Evolutionary conservation across 306 rosid genomes (phyloP).

Genomic region (Acmispon strigosus): DNA sequence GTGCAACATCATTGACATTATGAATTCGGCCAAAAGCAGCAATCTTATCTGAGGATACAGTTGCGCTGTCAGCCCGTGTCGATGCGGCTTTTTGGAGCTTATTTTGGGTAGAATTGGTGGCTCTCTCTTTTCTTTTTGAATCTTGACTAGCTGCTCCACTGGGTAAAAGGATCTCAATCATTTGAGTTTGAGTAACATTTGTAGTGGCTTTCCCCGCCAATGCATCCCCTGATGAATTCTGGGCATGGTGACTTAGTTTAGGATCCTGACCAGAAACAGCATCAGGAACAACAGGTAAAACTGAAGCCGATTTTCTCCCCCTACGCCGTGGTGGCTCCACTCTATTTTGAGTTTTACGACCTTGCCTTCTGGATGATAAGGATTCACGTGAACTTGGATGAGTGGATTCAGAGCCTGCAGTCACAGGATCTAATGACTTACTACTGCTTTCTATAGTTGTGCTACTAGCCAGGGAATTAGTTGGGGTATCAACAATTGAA

Average conservation of each 20-base stretch:
- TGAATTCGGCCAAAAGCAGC: slow-evolving; percentile 61
- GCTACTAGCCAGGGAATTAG: slow-evolving; percentile 31
- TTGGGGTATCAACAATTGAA: slow-evolving; percentile 31
- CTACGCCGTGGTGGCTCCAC: slow-evolving; percentile 76
- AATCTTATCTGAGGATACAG: slow-evolving; percentile 58
- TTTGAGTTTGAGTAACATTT: slow-evolving; percentile 44
- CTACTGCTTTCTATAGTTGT: slow-evolving; percentile 24
- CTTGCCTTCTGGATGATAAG: slow-evolving; percentile 56
- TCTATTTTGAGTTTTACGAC: slow-evolving; percentile 70
- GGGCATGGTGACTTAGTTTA: slow-evolving; percentile 39
- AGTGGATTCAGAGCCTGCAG: slow-evolving; percentile 37
- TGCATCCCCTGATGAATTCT: slow-evolving; percentile 37
- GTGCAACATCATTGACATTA: slow-evolving; percentile 89
- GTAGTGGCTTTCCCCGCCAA: slow-evolving; percentile 35
- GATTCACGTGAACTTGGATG: slow-evolving; percentile 45
- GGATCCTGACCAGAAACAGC: slow-evolving; percentile 46
- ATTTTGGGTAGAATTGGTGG: slow-evolving; percentile 38
- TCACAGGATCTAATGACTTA: slow-evolving; percentile 24
- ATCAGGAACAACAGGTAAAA: slow-evolving; percentile 31
- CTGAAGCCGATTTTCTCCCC: slow-evolving; percentile 54
- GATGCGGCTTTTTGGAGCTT: slow-evolving; percentile 49
- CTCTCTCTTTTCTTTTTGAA: slow-evolving; percentile 63
- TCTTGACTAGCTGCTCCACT: slow-evolving; percentile 49
- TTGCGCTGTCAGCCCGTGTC: slow-evolving; percentile 39
- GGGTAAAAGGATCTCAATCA: slow-evolving; percentile 38